phyloP scores from a whole-genome alignment of 208 protist genomes.

The Eutreptiella sp. region DNA sequence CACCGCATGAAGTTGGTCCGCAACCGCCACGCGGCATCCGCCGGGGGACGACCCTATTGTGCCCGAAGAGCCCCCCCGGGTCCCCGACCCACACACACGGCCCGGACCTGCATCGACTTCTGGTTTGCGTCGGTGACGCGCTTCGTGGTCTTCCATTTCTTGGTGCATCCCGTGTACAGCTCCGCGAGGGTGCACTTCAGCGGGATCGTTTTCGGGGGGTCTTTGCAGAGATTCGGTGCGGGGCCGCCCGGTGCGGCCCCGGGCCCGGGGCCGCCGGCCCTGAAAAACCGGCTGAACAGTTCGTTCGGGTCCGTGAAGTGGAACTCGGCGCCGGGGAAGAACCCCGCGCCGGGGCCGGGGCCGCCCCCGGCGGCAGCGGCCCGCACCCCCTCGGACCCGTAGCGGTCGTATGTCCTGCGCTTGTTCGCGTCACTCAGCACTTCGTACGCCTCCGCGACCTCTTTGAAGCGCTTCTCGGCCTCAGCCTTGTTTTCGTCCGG shows the following conservation, averaged over 20 bases:
- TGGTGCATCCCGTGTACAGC: slow-evolving; percentile 61
- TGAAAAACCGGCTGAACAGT: background rate
- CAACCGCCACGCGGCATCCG: too few relatives aligned
- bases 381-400: background rate
- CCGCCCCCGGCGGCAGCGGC: too few relatives aligned
- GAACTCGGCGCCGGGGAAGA: background rate
- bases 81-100: slow-evolving; percentile 50
- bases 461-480: slow-evolving; percentile 76
- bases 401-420: slow-evolving; percentile 54
- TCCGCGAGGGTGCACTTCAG: slow-evolving; percentile 60
- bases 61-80: too few relatives aligned
- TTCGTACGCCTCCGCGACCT: slow-evolving; percentile 92
- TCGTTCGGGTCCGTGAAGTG: background rate
- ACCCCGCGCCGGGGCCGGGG: background rate
- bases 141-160: slow-evolving; percentile 81
- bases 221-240: too few relatives aligned
- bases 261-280: background rate
- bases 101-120: too few relatives aligned
- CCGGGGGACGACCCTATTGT: too few relatives aligned
- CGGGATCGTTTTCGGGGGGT: slow-evolving; percentile 47
- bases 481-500: slow-evolving; percentile 35
- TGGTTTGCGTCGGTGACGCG: too few relatives aligned
- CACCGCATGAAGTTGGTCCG: too few relatives aligned
- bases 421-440: slow-evolving; percentile 90
- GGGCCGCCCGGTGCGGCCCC: too few relatives aligned